Evolutionary conservation across 2,329 filamentous ascomycete species (phyloP).

Genomic region (Fusarium sp.): DNA sequence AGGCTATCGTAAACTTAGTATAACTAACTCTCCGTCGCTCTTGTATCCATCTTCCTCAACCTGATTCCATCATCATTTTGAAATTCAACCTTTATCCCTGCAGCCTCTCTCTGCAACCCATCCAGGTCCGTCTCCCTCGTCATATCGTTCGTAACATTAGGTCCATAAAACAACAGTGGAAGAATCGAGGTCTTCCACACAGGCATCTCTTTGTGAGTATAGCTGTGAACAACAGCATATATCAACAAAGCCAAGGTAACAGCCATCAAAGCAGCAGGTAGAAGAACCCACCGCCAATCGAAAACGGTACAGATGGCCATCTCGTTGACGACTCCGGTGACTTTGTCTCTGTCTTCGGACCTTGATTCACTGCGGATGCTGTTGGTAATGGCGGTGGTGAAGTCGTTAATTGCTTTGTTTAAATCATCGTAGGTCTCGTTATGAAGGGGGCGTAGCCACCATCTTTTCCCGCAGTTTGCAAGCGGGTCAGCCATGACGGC

Average conservation of each 20-base stretch:
- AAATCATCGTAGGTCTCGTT: not conserved
- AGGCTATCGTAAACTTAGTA: too few relatives aligned
- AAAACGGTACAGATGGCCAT: conserved; percentile 6
- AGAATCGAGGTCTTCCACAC: conserved; percentile 14
- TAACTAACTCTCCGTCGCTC: not conserved
- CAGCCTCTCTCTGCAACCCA: not conserved
- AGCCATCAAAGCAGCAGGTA: not conserved
- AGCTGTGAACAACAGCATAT: not conserved
- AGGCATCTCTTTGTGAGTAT: not conserved
- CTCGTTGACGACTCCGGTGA: not conserved
- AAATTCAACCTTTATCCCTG: not conserved
- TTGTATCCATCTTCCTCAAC: not conserved
- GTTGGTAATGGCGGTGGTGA: conserved; percentile 6
- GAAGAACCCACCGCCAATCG: conserved; percentile 10
- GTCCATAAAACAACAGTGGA: conserved; percentile 5
- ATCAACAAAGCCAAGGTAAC: not conserved
- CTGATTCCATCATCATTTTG: not conserved
- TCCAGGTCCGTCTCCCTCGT: not conserved
- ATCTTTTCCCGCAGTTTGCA: not conserved
- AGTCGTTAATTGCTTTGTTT: not conserved
- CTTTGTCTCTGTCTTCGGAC: rapidly evolving
- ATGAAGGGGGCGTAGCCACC: not conserved
- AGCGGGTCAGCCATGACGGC: rapidly evolving
- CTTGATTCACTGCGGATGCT: not conserved
- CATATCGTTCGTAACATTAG: not conserved